Evolutionary conservation across 495 filamentous ascomycete species (phyloP).

Genomic region (Hypoxylon lienhwacheense): DNA sequence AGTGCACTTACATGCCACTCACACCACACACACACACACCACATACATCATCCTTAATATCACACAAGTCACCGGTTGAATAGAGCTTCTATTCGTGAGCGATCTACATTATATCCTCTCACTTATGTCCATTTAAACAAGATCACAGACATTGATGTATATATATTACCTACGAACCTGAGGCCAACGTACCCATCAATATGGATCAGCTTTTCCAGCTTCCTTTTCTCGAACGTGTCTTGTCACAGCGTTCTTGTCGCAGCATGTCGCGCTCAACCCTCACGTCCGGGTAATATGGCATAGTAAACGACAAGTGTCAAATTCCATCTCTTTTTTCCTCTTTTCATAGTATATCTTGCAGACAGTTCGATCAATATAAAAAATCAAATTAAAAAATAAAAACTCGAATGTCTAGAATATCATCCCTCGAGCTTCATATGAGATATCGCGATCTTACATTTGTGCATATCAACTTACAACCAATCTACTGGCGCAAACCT

Average conservation of each 20-base stretch:
- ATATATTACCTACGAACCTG: slow-evolving; percentile 25
- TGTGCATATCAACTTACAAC: background rate
- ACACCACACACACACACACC: background rate
- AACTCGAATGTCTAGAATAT: background rate
- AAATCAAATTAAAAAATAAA: no score
- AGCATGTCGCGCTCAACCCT: slow-evolving; percentile 31
- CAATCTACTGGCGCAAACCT: slow-evolving; percentile 1
- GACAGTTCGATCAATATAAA: slow-evolving; percentile 16
- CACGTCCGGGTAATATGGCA: slow-evolving; percentile 38
- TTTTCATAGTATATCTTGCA: no score
- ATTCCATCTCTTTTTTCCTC: background rate
- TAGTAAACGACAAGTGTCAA: slow-evolving; percentile 43
- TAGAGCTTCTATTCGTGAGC: slow-evolving; percentile 25
- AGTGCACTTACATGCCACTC: background rate
- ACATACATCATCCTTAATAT: background rate
- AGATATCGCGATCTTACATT: slow-evolving; percentile 8
- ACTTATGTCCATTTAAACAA: slow-evolving; percentile 4
- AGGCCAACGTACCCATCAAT: slow-evolving; percentile 13
- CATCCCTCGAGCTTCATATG: slow-evolving; percentile 3
- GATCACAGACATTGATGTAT: slow-evolving; percentile 12
- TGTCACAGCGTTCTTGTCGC: slow-evolving; percentile 34
- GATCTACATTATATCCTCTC: slow-evolving; percentile 2
- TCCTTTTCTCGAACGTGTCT: slow-evolving; percentile 23
- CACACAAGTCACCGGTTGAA: slow-evolving; percentile 18
- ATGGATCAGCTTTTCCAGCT: slow-evolving; percentile 18